Base-by-base conservation (phyloP, 768 basidiomycete species). In the Rubroboletus satanas region DNA sequence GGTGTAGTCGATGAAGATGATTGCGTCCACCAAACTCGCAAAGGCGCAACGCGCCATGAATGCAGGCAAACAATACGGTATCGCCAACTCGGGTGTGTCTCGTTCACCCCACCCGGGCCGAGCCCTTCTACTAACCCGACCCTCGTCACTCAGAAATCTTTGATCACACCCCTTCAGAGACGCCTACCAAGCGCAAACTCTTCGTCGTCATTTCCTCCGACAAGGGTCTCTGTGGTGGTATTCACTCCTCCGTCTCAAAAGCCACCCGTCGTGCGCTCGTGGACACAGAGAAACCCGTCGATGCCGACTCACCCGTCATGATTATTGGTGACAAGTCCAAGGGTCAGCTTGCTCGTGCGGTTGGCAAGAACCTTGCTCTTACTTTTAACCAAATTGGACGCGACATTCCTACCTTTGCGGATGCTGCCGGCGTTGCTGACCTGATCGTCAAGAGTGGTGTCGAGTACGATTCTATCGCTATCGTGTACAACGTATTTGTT, bases 191-290 rank as follows among this genome's bases (percentile, higher is more conserved):
- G 67, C 84, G 82, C 71, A 90, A 89, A 69, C 92, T 98, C 62
- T 94, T 96, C 79, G 71, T 98, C 62, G 92, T 95, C 71, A 74
- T 97, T 67, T 97, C 96, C 44, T 98, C 96, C 52, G 96, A 98
- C 85, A 94, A 95, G 77, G 96, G 97, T 76, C 91, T 99, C 54
- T 99, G 96, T 70, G 96, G 97, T 76, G 96, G 97, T 81, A 96
- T 99, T 67, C 96, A 98, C 79, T 98, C 96, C 39, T 93, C 93
- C 51, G 91, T 98, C 69, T 81, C 88, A 63, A 97, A 98, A 75
- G 83, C 85, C 52, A 90, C 93, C 48, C 90, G 91, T 62, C 83
- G 81, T 54, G 87, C 82, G 31, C 66, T 95, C 52, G 74, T 71
- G 31, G 80, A 83, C 64, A 75, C 77, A 42, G 75, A 74, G 45